Conservation (phyloP, 441 rosid genomes). For the Theobroma grandiflorum region DNA sequence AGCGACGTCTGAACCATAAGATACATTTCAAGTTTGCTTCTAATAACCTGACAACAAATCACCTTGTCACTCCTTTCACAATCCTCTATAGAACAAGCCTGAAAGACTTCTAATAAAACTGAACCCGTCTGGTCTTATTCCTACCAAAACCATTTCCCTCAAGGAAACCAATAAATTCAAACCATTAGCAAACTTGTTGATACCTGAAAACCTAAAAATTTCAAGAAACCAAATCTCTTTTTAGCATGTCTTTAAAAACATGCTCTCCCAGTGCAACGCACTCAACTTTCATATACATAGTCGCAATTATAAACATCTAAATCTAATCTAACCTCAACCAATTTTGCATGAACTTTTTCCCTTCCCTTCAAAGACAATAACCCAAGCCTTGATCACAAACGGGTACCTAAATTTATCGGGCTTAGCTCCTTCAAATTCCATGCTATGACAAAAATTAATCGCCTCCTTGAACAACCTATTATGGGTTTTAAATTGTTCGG, state of each 20-base stretch:
- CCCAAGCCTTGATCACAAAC: slow-evolving; percentile 68
- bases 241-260: slow-evolving; percentile 57
- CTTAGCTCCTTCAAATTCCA: slow-evolving; percentile 55
- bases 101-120: slow-evolving; percentile 49
- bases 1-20: slow-evolving; percentile 55
- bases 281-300: slow-evolving; percentile 65
- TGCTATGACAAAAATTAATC: slow-evolving; percentile 46
- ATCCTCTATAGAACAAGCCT: slow-evolving; percentile 48
- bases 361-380: slow-evolving; percentile 47
- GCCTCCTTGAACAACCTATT: slow-evolving; percentile 55
- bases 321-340: slow-evolving; percentile 60
- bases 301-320: slow-evolving; percentile 66
- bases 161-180: slow-evolving; percentile 40
- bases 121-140: slow-evolving; percentile 53
- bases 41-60: slow-evolving; percentile 59
- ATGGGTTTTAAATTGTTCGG: slow-evolving; percentile 35
- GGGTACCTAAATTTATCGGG: slow-evolving; percentile 67
- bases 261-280: slow-evolving; percentile 54
- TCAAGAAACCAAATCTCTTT: slow-evolving; percentile 68
- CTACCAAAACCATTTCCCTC: slow-evolving; percentile 44
- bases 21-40: slow-evolving; percentile 44
- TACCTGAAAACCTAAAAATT: slow-evolving; percentile 62
- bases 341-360: slow-evolving; percentile 53
- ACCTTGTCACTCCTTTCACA: slow-evolving; percentile 51
- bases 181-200: slow-evolving; percentile 47